Evolutionary conservation across 192 early-diverging fungal species (phyloP), one percentile per base, ranked within the genome.

Genomic region (Coemansia sp.): DNA sequence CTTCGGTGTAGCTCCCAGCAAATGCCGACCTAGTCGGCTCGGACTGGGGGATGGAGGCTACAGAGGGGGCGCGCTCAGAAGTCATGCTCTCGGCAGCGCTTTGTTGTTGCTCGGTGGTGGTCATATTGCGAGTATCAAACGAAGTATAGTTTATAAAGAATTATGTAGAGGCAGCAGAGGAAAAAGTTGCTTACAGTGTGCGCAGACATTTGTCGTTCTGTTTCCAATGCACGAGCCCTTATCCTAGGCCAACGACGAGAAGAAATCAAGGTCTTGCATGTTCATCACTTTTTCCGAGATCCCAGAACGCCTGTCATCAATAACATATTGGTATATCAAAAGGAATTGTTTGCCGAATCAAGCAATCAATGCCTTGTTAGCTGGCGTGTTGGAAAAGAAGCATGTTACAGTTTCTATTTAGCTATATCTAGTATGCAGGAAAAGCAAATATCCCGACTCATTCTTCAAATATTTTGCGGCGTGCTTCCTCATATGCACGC

Each of bases 401-500:
- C 46, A 49, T 20, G 20, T 7, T 22, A 6, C 49, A 50, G 20
- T 7, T n/a, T 50, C 20, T 50, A 22, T 50, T 50, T 50, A 22
- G n/a, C 18, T 50, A 7, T 22, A 50, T 50, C 49, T 50, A 22
- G 22, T 20, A 64, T 43, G 62, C 43, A 38, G 47, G 11, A 43
- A 49, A n/a, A 10, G 41, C 41, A 12, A 43, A 43, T 38, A 8
- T 13, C 41, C 15, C 9, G 41, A 13, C 65, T 66, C 43, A 29
- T 66, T 50, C 20, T 29, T 9, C 65, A 31, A 62, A 62, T 34
- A 70, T 62, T 33, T 39, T 12, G 36, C 58, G 68, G 34, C 68
- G 68, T 18, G 52, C 44, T 46, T 62, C 43, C 1, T 50, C 58
- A 39, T 70, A 70, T 60, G 43, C 68, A n/a, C 44, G 58, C 20